A percentile compares a stretch with the other conserved stretches of the same genome.
Conservation (phyloP, 2,329 filamentous ascomycete species). For the Phaeophleospora eucalypticola region DNA sequence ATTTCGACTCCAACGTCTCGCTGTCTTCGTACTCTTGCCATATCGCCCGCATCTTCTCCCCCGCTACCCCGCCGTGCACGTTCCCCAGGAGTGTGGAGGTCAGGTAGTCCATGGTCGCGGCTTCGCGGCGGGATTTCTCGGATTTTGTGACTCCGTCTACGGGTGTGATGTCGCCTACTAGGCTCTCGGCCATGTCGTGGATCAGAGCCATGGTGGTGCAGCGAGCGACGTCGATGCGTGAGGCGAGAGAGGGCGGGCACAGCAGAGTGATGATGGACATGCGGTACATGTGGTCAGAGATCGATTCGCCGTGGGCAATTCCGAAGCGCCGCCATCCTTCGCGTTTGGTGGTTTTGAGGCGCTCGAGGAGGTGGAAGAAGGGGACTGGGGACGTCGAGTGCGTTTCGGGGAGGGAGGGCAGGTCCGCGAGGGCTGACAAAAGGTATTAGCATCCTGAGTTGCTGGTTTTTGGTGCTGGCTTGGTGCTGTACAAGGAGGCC, state of each 20-base stretch:
- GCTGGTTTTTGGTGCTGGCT: background rate
- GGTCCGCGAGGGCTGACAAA: conserved; percentile 58
- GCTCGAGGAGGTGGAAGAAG: conserved; percentile 92
- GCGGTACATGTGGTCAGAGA: conserved; percentile 71
- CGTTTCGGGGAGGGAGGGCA: conserved; percentile 56
- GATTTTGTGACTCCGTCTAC: conserved; percentile 78
- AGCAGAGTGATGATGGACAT: conserved; percentile 97
- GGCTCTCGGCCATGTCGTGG: conserved; percentile 94
- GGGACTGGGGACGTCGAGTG: conserved; percentile 70
- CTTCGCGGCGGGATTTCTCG: conserved; percentile 86
- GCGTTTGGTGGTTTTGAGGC: conserved; percentile 91
- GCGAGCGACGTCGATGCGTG: conserved; percentile 68
- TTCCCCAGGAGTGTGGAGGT: conserved; percentile 66
- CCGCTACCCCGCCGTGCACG: conserved; percentile 67
- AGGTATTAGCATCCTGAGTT: conserved; percentile 9
- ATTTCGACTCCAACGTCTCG: conserved; percentile 75
- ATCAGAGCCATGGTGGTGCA: conserved; percentile 95
- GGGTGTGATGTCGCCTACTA: conserved; percentile 96
- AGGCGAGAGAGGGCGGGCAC: conserved; percentile 68
- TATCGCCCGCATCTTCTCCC: conserved; percentile 67
- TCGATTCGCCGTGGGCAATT: conserved; percentile 75
- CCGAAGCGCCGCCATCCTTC: conserved; percentile 93
- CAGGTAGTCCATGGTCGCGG: conserved; percentile 88
- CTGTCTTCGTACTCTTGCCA: conserved; percentile 97
- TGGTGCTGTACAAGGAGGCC: conserved; percentile 7